Percentiles rank a stretch among this genome's conserved stretches.
Conservation (phyloP, 208 protist species). For the Crithidia mellificae region DNA sequence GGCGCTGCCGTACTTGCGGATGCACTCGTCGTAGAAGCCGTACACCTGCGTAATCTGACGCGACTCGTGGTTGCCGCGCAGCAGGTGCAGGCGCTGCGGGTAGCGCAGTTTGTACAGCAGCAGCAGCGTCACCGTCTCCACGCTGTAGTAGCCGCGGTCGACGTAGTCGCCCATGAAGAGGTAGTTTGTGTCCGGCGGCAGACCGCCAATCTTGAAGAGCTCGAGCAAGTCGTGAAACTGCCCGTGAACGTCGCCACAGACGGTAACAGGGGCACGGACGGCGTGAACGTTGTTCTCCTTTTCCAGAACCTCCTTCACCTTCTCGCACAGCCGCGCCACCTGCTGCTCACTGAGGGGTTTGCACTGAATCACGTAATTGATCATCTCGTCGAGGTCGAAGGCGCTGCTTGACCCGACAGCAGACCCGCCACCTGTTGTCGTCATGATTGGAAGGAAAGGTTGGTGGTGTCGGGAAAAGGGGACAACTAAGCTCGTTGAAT, state of each 20-base stretch:
- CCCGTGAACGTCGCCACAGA: conserved; percentile 96
- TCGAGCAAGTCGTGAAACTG: conserved; percentile 99
- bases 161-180: conserved; percentile 98
- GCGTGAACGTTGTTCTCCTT: conserved; percentile 93
- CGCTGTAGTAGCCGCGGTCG: conserved; percentile 94
- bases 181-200: conserved; percentile 97
- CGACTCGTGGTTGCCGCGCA: conserved; percentile 98
- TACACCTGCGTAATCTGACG: conserved; percentile 99
- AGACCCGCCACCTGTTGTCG: conserved; percentile 25
- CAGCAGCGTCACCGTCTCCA: conserved; percentile 94
- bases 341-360: conserved; percentile 89
- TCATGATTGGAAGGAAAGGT: conserved; percentile 16
- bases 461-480: not conserved
- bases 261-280: conserved; percentile 90
- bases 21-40: conserved; percentile 99
- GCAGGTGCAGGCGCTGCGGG: conserved; percentile 94
- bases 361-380: conserved; percentile 85
- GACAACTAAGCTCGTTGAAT: not conserved
- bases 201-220: conserved; percentile 96
- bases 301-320: conserved; percentile 91
- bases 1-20: conserved; percentile 96
- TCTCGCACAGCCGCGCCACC: conserved; percentile 86
- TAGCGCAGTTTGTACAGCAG: conserved; percentile 96
- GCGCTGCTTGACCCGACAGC: conserved; percentile 32
- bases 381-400: conserved; percentile 90